Conservation (phyloP, 176 grass and related monocot species). For the Phragmites australis region DNA sequence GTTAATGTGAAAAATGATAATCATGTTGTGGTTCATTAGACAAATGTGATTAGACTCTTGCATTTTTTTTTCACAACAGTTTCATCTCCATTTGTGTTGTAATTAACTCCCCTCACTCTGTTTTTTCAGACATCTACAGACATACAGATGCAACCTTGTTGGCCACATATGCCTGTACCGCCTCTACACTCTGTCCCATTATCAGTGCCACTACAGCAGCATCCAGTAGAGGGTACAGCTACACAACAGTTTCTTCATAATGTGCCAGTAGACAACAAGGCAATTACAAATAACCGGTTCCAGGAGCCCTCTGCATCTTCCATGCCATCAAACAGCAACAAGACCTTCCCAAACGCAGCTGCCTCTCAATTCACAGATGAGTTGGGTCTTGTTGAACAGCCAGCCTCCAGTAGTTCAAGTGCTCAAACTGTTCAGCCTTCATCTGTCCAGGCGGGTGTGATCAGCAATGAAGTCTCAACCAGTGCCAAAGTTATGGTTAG, state of each 20-base stretch:
- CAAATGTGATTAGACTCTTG: background rate
- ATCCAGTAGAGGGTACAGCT: conserved; percentile 60
- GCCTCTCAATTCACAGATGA: conserved; percentile 54
- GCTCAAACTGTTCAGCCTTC: conserved; percentile 51
- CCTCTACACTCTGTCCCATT: conserved; percentile 71
- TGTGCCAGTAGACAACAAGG: conserved; percentile 42
- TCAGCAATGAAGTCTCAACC: conserved; percentile 62
- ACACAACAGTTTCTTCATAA: conserved; percentile 60
- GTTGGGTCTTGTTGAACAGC: conserved; percentile 55
- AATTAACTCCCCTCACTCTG: conserved; percentile 33
- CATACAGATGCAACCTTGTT: conserved; percentile 85
- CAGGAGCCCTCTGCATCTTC: conserved; percentile 45
- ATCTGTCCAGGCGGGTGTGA: conserved; percentile 28
- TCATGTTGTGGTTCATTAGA: conserved; percentile 18
- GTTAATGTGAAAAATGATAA: conserved; percentile 5
- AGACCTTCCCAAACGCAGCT: conserved; percentile 45
- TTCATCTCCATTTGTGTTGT: conserved; percentile 24
- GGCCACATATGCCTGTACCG: conserved; percentile 84
- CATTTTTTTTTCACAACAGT: background rate
- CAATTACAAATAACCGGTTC: conserved; percentile 54
- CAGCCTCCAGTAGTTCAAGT: conserved; percentile 44
- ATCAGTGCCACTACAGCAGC: conserved; percentile 78
- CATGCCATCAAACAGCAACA: conserved; percentile 47
- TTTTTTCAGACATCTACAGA: conserved; percentile 77
- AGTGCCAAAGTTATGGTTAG: conserved; percentile 52